Percentiles rank a stretch among this genome's conserved stretches.
Evolutionary conservation across 1,284 basidiomycete genomes (phyloP).

Genomic region (Papiliotrema nemorosa): DNA sequence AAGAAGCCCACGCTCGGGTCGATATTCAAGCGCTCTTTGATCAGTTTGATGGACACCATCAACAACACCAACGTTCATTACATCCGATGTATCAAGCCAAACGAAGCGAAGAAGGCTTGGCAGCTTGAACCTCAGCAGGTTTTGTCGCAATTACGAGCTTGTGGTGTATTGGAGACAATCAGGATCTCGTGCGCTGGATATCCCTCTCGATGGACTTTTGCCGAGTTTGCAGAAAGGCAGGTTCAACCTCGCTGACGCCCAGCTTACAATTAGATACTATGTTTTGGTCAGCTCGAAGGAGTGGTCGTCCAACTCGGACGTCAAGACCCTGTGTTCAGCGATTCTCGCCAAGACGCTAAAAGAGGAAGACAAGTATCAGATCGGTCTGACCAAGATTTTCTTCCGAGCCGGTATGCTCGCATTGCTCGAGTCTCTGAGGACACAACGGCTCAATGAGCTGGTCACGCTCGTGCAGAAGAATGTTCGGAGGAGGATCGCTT

Average conservation of each 20-base stretch:
- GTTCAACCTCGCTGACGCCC: conserved; percentile 26
- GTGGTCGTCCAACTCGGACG: conserved; percentile 70
- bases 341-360: conserved; percentile 84
- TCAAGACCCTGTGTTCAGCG: conserved; percentile 74
- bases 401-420: conserved; percentile 99
- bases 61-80: conserved; percentile 98
- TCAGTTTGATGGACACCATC: conserved; percentile 94
- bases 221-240: conserved; percentile 97
- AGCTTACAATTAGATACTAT: conserved; percentile 78
- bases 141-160: conserved; percentile 89
- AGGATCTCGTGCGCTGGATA: conserved; percentile 98
- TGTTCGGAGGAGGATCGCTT: conserved; percentile 77
- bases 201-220: conserved; percentile 98
- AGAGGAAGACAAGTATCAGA: conserved; percentile 94
- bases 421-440: conserved; percentile 86
- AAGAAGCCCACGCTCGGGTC: conserved; percentile 96
- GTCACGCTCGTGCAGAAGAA: conserved; percentile 98
- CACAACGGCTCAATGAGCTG: conserved; percentile 80
- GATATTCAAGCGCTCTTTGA: conserved; percentile 95
- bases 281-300: conserved; percentile 85
- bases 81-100: conserved; percentile 99
- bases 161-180: conserved; percentile 98
- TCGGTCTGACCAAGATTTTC: conserved; percentile 97
- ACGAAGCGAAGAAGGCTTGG: conserved; percentile 95
- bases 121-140: conserved; percentile 96